Conservation (phyloP, 495 filamentous ascomycete species). For the Penicillium riverlandense region DNA sequence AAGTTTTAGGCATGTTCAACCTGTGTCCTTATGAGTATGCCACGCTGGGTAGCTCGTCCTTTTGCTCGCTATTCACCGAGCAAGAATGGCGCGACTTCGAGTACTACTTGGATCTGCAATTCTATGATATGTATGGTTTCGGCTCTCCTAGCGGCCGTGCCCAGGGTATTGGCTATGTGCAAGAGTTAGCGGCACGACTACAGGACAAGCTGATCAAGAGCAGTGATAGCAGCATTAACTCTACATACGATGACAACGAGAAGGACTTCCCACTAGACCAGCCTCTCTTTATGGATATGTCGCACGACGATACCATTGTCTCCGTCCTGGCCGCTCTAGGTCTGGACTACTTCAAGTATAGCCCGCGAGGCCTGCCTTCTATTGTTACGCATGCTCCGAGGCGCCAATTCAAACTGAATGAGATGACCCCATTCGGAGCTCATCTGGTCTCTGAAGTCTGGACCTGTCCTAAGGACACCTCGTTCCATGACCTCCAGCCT, state of each 20-base stretch:
- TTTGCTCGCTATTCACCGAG: constrained; percentile 50
- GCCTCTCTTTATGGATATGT: constrained; percentile 41
- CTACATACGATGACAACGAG: constrained; percentile 42
- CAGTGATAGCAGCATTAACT: constrained; percentile 53
- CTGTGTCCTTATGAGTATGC: constrained; percentile 31
- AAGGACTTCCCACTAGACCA: constrained; percentile 44
- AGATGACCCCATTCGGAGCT: constrained; percentile 52
- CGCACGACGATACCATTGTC: constrained; percentile 33
- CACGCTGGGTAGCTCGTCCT: constrained; percentile 23
- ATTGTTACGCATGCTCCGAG: constrained; percentile 35
- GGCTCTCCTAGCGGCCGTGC: constrained; percentile 54
- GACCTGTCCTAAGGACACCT: constrained; percentile 16
- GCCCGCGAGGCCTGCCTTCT: constrained; percentile 36
- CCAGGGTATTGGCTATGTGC: constrained; percentile 55
- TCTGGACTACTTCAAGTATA: constrained; percentile 41
- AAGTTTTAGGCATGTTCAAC: constrained; percentile 48
- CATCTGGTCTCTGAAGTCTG: constrained; percentile 55
- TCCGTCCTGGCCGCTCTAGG: constrained; percentile 44
- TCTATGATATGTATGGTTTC: constrained; percentile 49
- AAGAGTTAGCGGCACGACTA: constrained; percentile 55
- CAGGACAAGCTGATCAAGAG: constrained; percentile 43
- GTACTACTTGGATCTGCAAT: constrained; percentile 51
- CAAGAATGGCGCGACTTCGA: constrained; percentile 51
- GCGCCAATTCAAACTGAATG: constrained; percentile 13
- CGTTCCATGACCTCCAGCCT: constrained; percentile 13